phyloP scores from a whole-genome alignment of 331 rosid species.

The Quercus lobata region DNA sequence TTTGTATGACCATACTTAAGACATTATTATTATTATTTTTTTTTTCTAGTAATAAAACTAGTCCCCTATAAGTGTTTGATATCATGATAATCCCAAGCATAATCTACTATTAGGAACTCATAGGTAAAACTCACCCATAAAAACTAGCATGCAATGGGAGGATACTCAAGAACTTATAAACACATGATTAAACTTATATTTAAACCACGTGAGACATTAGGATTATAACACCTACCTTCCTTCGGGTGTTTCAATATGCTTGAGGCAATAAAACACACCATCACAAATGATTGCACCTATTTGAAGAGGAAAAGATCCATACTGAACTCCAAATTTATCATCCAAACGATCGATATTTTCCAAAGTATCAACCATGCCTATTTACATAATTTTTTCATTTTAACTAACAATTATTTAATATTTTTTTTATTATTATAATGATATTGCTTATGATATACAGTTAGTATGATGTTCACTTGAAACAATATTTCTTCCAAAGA shows the following conservation, averaged over 20 bases:
- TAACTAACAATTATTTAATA: neutral
- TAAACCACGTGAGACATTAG: rapidly evolving
- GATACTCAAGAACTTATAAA: too few relatives aligned
- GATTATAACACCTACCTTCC: too few relatives aligned
- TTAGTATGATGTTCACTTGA: neutral
- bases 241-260: neutral
- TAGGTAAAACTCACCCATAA: too few relatives aligned
- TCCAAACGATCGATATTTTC: neutral
- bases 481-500: neutral
- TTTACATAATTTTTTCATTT: neutral
- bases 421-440: neutral
- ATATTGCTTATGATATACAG: neutral
- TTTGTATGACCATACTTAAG: neutral
- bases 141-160: too few relatives aligned
- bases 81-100: neutral
- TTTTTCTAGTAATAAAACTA: neutral
- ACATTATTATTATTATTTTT: too few relatives aligned
- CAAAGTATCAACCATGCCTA: neutral
- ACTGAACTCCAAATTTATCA: neutral
- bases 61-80: neutral
- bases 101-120: too few relatives aligned
- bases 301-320: too few relatives aligned
- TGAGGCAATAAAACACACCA: too few relatives aligned
- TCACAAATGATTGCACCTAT: neutral
- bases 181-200: too few relatives aligned